Conservation (phyloP, 495 filamentous ascomycete genomes). For the Rusavskia elegans region DNA sequence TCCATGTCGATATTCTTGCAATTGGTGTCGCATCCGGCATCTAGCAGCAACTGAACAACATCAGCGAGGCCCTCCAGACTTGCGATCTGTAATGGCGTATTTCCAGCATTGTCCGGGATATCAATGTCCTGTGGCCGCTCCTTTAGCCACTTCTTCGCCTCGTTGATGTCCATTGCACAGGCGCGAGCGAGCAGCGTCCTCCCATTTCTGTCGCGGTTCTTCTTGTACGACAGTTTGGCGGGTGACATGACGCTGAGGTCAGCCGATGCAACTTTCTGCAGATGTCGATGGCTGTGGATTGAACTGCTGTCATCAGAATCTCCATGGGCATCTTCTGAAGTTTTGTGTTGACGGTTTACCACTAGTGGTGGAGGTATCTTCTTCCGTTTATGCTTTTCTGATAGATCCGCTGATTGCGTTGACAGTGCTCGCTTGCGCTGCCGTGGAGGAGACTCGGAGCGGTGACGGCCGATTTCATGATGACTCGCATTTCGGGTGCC, state of each 20-base stretch:
- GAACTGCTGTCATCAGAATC: slow-evolving; percentile 60
- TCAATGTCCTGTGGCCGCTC: slow-evolving; percentile 78
- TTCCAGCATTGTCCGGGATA: slow-evolving; percentile 79
- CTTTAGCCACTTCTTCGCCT: slow-evolving; percentile 50
- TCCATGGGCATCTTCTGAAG: slow-evolving; percentile 50
- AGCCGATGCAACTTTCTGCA: slow-evolving; percentile 47
- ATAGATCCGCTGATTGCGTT: slow-evolving; percentile 23
- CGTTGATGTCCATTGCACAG: slow-evolving; percentile 60
- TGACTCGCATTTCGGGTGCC: slow-evolving; percentile 17
- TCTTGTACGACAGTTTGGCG: slow-evolving; percentile 57
- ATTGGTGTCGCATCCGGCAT: slow-evolving; percentile 68
- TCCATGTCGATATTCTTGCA: slow-evolving; percentile 72
- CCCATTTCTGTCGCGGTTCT: slow-evolving; percentile 70
- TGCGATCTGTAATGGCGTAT: slow-evolving; percentile 85
- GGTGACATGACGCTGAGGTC: slow-evolving; percentile 43
- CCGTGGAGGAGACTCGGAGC: slow-evolving; percentile 50
- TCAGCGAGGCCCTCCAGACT: slow-evolving; percentile 66
- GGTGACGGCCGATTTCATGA: slow-evolving; percentile 28
- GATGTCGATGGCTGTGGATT: slow-evolving; percentile 48
- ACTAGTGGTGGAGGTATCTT: slow-evolving; percentile 36
- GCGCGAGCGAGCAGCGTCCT: slow-evolving; percentile 73
- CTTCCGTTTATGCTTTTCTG: slow-evolving; percentile 19
- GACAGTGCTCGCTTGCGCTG: slow-evolving; percentile 48
- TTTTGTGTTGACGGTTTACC: slow-evolving; percentile 26
- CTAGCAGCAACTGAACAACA: slow-evolving; percentile 57